Evolutionary conservation across 208 protist species (phyloP).

Genomic region (Naegleria lovaniensis): DNA sequence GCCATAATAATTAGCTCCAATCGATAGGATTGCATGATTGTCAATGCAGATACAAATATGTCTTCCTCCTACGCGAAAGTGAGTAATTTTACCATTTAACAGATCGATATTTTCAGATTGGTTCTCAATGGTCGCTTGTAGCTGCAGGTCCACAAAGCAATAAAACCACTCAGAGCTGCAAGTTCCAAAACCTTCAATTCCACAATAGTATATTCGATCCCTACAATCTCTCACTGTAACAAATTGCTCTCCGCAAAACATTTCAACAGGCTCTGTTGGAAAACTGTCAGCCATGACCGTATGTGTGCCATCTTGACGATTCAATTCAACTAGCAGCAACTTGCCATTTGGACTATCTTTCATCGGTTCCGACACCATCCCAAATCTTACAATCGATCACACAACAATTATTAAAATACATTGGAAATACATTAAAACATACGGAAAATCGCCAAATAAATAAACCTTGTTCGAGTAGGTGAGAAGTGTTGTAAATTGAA

Average conservation of each 20-base stretch:
- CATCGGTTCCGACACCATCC: no score
- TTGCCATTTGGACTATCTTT: neutral
- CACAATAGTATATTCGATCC: neutral
- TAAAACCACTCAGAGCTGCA: neutral
- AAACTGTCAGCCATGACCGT: neutral
- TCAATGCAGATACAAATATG: neutral
- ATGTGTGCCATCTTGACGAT: no score
- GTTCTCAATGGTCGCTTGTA: neutral
- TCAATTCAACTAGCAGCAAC: neutral
- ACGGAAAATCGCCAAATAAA: neutral
- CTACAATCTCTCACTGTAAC: neutral
- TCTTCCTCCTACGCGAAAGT: neutral
- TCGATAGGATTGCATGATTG: neutral
- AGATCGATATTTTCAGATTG: neutral
- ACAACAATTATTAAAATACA: no score
- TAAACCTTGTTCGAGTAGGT: neutral
- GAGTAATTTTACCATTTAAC: neutral
- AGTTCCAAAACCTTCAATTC: neutral
- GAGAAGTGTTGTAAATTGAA: neutral
- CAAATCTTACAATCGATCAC: no score
- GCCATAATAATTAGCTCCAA: neutral
- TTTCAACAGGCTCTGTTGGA: neutral
- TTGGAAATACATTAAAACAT: no score
- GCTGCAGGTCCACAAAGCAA: neutral
- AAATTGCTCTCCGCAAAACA: neutral